Conservation (phyloP, 495 filamentous ascomycete species). For the Xylaria cubensis region DNA sequence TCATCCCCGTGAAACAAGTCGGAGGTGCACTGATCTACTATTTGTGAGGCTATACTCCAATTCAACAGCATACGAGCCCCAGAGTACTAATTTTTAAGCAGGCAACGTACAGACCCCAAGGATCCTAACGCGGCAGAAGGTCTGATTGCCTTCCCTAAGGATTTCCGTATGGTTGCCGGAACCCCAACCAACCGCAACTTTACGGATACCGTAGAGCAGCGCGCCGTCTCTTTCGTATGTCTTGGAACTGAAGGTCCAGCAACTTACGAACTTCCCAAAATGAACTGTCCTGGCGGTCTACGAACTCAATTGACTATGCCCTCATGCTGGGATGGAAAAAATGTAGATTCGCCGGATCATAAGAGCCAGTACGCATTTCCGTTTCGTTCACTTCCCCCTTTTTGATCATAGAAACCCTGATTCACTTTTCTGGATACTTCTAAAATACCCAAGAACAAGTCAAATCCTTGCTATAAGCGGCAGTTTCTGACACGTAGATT, state of each 20-base stretch:
- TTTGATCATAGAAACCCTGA: neutral
- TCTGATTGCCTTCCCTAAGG: constrained; percentile 65
- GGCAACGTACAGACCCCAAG: constrained; percentile 54
- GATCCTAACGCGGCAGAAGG: constrained; percentile 46
- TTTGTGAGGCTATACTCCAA: constrained; percentile 49
- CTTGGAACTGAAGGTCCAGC: constrained; percentile 45
- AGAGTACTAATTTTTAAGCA: constrained; percentile 28
- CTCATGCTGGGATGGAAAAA: constrained; percentile 75
- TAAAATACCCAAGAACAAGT: neutral
- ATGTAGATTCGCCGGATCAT: constrained; percentile 62
- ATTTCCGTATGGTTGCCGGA: constrained; percentile 73
- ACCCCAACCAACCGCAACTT: constrained; percentile 55
- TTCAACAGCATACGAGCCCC: constrained; percentile 8
- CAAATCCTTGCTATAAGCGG: neutral
- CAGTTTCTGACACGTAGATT: neutral
- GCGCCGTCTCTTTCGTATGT: constrained; percentile 60
- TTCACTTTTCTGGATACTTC: neutral
- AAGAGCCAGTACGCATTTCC: constrained; percentile 51
- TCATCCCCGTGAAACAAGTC: constrained; percentile 62
- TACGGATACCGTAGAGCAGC: constrained; percentile 43
- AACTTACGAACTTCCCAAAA: constrained; percentile 57
- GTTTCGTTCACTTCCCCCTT: neutral
- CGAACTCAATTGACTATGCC: constrained; percentile 79
- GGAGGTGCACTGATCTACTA: constrained; percentile 65
- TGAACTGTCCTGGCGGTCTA: constrained; percentile 63